Base-by-base conservation (phyloP, 331 rosid genomes). In the Ulmus americana region DNA sequence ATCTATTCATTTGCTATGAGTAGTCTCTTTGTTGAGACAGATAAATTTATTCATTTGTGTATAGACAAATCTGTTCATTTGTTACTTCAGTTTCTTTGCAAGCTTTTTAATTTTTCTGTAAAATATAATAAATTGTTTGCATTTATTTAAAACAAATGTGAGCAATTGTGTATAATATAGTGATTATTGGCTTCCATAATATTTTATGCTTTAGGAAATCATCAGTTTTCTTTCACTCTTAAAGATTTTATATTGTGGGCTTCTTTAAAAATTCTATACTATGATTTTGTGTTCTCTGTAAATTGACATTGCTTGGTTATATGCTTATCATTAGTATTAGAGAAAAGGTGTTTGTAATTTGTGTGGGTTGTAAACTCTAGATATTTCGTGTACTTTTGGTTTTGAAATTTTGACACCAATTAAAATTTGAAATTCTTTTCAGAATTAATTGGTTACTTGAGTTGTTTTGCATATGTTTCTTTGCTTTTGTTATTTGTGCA, bases 11-110 rank as follows among this genome's bases (percentile, higher is more conserved):
- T 2, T 28, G 35, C 3, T 28, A 3, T 28, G 35, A 28, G 35
- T 28, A 28, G 3, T 28, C 35, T 0, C 2, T 28, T 28, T 28
- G 35, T 28, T 28, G 35, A 28, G 35, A 28, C 35, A 1, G 3
- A 28, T 1, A 28, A 28, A 28, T 28, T 0, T 74, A 68, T 63
- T 57, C 35, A 77, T 72, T 52, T 77, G 77, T 89, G 88, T 78
- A 81, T 76, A 87, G 78, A 79, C 77, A 80, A 77, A 28, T 28
- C 2, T 0, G 2, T 28, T 28, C 3, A 2, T 1, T 28, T 28
- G 2, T 28, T 28, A 28, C 35, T 28, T 28, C 35, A 0, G 1
- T 28, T 28, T 28, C 35, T 28, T 28, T 28, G 35, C 35, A 1
- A 28, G 35, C 35, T 28, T 0, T 28, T 28, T 28, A 28, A 28